These are phyloP conservation scores for Suillus weaverae DNA, from an alignment of 768 basidiomycete genomes.

Conservation along the genomic window DNA sequence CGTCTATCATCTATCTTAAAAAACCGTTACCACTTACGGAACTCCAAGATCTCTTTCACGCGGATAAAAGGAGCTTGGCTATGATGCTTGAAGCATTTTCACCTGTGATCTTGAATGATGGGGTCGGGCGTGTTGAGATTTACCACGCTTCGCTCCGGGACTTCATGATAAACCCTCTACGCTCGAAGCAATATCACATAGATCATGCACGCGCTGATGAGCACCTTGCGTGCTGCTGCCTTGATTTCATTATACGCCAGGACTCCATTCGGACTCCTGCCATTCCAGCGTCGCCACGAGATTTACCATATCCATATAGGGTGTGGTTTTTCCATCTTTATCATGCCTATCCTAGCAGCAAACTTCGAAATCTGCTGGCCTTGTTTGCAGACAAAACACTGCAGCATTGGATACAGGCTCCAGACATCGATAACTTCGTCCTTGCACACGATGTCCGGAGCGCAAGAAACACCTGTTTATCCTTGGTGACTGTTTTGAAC, in stretches of 20 bases:
- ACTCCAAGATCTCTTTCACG: background rate
- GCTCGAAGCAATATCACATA: conserved; percentile 2
- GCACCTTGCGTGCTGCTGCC: background rate
- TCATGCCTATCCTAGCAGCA: background rate
- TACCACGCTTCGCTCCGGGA: conserved; percentile 4
- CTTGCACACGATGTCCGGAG: background rate
- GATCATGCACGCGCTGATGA: background rate
- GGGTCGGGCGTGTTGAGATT: background rate
- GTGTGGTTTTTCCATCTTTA: background rate
- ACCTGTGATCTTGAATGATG: background rate
- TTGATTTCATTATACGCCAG: background rate
- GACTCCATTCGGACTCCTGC: background rate
- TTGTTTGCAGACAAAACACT: background rate
- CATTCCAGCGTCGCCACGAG: background rate
- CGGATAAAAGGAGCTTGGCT: background rate
- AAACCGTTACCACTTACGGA: background rate
- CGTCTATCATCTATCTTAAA: background rate
- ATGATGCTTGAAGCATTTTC: background rate
- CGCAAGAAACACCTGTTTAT: background rate
- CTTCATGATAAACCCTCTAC: background rate
- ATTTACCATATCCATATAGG: background rate
- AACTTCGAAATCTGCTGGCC: background rate
- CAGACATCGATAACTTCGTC: background rate
- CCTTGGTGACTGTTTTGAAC: conserved; percentile 19
- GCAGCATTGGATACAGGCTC: background rate